Evolutionary conservation across 2,329 filamentous ascomycete genomes (phyloP), one percentile per base, ranked within the genome.

Genomic region (Raffaelea albimanens): DNA sequence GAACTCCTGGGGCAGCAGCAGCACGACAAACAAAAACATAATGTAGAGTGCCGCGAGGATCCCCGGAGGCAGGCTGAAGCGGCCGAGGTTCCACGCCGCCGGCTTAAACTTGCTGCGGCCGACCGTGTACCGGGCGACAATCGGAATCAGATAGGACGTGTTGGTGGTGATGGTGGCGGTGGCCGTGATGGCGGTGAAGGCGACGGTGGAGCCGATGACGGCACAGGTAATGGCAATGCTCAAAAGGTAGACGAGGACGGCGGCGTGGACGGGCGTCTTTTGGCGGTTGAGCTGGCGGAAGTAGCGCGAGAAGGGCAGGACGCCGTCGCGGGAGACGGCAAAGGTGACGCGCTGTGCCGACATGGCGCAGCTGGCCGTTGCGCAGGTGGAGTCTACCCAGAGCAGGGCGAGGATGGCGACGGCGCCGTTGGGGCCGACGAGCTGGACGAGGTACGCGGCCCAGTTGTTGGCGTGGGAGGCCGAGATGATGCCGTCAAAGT

Each of bases 121-220:
- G 16, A 67, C 57, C 0, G 63, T 67, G 19, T 67, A 62, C 16
- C 65, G 55, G 4, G 65, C 64, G 1, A 63, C 50, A 39, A 68
- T 67, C 2, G 64, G 64, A 41, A 67, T 62, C 18, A 66, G 56
- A 44, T 67, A 67, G 2, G 58, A 61, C 34, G 66, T 56, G 40
- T 67, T 68, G 1, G 63, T 65, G 7, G 61, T 58, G 41, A 67
- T 63, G 1, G 64, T 66, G 4, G 62, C 62, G 7, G 59, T 62
- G 14, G 61, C 62, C 1, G 65, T 56, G 9, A 67, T 58, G 14
- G 63, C 62, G 53, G 68, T 69, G 56, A 71, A 71, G 11, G 68
- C 68, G 1, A 67, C 67, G 1, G 61, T 62, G 3, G 64, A 67
- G n/a, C 65, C 67, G n/a, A 71, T 63, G 46, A 70, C 69, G 1